Conservation (phyloP, 2,329 filamentous ascomycete species). For the Akanthomyces muscarius region DNA sequence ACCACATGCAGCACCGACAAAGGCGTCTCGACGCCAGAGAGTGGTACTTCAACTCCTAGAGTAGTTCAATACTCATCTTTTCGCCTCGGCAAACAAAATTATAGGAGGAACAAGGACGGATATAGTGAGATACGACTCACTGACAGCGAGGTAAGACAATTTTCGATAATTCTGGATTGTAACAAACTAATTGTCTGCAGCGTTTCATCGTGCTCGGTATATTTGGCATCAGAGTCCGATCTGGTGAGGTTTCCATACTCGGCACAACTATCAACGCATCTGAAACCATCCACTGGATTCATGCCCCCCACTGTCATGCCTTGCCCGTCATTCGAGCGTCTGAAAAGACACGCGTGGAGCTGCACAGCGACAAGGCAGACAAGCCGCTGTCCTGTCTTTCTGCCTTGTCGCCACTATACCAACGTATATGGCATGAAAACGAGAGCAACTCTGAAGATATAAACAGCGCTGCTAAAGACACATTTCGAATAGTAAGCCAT, state of each 20-base stretch:
- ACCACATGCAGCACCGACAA: neutral
- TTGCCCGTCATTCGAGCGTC: conserved; percentile 60
- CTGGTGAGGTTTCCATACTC: conserved; percentile 60
- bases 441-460: conserved; percentile 19
- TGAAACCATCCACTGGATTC: conserved; percentile 50
- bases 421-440: conserved; percentile 59
- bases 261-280: conserved; percentile 57
- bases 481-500: conserved; percentile 49
- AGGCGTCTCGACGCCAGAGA: neutral
- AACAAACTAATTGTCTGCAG: conserved; percentile 35
- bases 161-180: neutral
- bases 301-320: conserved; percentile 65
- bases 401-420: conserved; percentile 62
- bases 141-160: conserved; percentile 44
- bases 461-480: conserved; percentile 26
- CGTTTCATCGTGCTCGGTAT: conserved; percentile 62
- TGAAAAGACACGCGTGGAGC: conserved; percentile 48
- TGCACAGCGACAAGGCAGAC: conserved; percentile 50
- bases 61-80: conserved; percentile 43
- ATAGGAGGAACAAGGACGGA: conserved; percentile 36
- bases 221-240: conserved; percentile 59
- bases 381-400: conserved; percentile 50
- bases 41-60: neutral
- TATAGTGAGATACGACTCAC: conserved; percentile 39
- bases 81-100: conserved; percentile 41